Evolutionary conservation across 164 flowering plant genomes (phyloP).

Genomic region (Chimonanthus praecox): DNA sequence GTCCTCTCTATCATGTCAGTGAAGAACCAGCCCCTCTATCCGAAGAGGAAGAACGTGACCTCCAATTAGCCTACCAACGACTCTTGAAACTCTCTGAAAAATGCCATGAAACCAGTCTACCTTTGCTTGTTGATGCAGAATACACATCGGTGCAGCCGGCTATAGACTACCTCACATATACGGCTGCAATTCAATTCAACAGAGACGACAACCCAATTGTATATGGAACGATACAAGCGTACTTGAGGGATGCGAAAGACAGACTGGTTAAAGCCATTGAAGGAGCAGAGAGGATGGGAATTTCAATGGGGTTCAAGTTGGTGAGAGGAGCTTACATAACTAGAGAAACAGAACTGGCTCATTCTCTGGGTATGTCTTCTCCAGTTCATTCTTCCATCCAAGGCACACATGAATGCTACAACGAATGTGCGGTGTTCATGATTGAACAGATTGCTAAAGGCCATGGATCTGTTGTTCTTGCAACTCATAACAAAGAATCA

Average conservation of each 20-base stretch:
- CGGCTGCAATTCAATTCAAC: conserved; percentile 43
- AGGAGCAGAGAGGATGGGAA: conserved; percentile 63
- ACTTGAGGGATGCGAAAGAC: conserved; percentile 71
- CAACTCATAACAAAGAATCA: conserved; percentile 83
- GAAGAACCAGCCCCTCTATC: conserved; percentile 51
- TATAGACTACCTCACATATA: conserved; percentile 73
- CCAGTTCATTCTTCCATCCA: conserved; percentile 68
- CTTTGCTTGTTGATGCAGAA: conserved; percentile 75
- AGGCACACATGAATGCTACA: conserved; percentile 66
- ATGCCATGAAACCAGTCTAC: conserved; percentile 42
- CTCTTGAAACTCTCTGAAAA: conserved; percentile 37
- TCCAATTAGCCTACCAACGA: conserved; percentile 44
- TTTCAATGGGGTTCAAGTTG: conserved; percentile 65
- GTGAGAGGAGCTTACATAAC: conserved; percentile 93
- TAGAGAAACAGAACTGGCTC: conserved; percentile 54
- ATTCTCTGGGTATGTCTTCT: conserved; percentile 50
- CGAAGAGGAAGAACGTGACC: conserved; percentile 57
- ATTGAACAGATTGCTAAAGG: conserved; percentile 56
- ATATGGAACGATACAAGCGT: conserved; percentile 75
- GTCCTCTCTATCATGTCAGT: conserved; percentile 77
- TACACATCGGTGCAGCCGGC: conserved; percentile 76
- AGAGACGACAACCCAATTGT: conserved; percentile 37
- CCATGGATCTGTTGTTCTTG: conserved; percentile 55
- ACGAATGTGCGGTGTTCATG: conserved; percentile 62
- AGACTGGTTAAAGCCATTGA: conserved; percentile 38